These are phyloP conservation scores for Spatholobus suberectus DNA, from an alignment of 306 rosid genomes.

Conservation along the genomic window DNA sequence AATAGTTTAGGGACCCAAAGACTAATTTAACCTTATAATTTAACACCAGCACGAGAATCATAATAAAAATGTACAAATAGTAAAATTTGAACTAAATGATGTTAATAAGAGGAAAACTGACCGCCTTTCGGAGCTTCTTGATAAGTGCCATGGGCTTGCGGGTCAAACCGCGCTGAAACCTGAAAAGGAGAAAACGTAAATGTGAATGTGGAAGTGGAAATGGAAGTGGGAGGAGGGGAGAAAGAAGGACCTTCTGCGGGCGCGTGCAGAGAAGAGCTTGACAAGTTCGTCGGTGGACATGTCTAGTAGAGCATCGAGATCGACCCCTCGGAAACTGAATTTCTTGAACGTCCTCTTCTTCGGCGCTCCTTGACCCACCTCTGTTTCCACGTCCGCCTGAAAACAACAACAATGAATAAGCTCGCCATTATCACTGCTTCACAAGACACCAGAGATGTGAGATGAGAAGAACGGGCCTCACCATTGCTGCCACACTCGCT, in stretches of 20 bases:
- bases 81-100: not conserved
- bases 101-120: not conserved
- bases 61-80: not conserved
- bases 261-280: slow-evolving; percentile 81
- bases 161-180: slow-evolving; percentile 64
- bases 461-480: not conserved
- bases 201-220: too few species aligned
- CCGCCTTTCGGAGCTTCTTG: slow-evolving; percentile 67
- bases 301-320: slow-evolving; percentile 79
- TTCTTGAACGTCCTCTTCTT: slow-evolving; percentile 93
- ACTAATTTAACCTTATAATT: too few species aligned
- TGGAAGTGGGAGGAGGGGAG: too few species aligned
- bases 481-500: not conserved
- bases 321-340: slow-evolving; percentile 86
- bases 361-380: slow-evolving; percentile 43
- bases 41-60: too few species aligned
- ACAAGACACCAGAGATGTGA: not conserved
- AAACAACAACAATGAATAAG: not conserved
- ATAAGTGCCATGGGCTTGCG: slow-evolving; percentile 68
- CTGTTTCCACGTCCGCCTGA: slow-evolving; percentile 45
- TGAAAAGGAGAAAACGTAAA: too few species aligned
- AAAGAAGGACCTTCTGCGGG: slow-evolving; percentile 94
- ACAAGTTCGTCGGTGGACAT: slow-evolving; percentile 90
- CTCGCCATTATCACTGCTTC: not conserved
- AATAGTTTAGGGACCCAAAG: too few species aligned